phyloP scores from a whole-genome alignment of 352 stramenopile genomes.

The Pythium coloratum region DNA sequence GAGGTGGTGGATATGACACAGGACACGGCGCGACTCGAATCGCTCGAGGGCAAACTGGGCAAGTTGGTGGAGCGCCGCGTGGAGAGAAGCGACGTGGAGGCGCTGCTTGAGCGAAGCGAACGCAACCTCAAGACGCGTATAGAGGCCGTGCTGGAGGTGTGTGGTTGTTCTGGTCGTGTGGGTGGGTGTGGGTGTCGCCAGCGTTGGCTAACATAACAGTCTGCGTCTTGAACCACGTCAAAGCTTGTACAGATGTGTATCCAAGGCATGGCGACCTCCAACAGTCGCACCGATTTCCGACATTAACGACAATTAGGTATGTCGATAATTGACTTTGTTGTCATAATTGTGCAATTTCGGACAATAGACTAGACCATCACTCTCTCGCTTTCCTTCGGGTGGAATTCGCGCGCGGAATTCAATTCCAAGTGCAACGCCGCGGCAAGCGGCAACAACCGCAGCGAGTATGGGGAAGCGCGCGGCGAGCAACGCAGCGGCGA shows the following conservation, averaged over 20 bases:
- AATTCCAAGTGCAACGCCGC: constrained; percentile 21
- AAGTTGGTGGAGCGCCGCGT: constrained; percentile 36
- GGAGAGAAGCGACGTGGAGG: constrained; percentile 40
- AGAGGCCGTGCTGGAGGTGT: constrained; percentile 55
- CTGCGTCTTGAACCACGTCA: not conserved
- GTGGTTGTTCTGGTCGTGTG: not conserved
- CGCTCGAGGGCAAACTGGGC: constrained; percentile 39
- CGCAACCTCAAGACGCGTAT: constrained; percentile 49
- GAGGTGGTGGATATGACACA: constrained; percentile 4
- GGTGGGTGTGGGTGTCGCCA: not conserved
- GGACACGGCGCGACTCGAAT: constrained; percentile 32
- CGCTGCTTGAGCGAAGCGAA: constrained; percentile 42
- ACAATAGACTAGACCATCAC: constrained; percentile 15
- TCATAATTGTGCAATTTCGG: not conserved
- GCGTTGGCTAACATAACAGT: not conserved
- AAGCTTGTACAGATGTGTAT: constrained; percentile 29
- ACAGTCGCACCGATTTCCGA: not conserved
- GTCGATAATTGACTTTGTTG: constrained; percentile 16
- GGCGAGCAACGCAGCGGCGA: constrained; percentile 9
- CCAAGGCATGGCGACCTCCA: constrained; percentile 2
- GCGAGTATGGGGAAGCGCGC: constrained; percentile 13
- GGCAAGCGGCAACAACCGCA: not conserved
- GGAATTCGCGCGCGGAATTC: constrained; percentile 15
- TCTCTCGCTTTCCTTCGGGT: constrained; percentile 1
- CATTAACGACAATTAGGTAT: constrained; percentile 8